Percentiles rank a stretch among this genome's conserved stretches.
These are phyloP conservation scores for Saccharum officinarum DNA, from an alignment of 176 grass and related monocot species.

Conservation along the genomic window DNA sequence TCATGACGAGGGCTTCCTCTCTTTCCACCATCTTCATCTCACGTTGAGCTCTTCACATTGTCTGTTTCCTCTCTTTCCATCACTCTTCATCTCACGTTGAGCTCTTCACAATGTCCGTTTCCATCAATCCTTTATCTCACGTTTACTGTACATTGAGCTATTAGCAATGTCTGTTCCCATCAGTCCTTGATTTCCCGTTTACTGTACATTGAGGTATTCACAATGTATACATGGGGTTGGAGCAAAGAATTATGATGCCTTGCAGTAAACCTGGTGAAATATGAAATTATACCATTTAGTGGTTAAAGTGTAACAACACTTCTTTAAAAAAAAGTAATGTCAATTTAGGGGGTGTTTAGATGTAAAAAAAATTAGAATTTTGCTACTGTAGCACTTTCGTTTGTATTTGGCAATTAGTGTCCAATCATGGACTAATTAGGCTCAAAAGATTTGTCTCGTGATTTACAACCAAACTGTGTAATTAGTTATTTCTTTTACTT, in stretches of 20 bases:
- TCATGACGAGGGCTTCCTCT: not conserved
- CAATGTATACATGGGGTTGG: conserved; percentile 14
- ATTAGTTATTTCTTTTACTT: too few relatives aligned
- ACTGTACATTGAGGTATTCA: conserved; percentile 33
- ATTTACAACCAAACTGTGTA: too few relatives aligned
- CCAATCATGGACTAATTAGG: too few relatives aligned
- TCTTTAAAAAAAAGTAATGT: not conserved
- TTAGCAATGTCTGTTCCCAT: conserved; percentile 28
- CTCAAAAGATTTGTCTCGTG: too few relatives aligned
- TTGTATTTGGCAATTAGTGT: too few relatives aligned
- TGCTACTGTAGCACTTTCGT: too few relatives aligned
- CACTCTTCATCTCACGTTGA: not conserved
- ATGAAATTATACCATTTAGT: conserved; percentile 20
- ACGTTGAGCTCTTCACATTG: too few relatives aligned
- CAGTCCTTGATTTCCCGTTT: not conserved
- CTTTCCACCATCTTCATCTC: too few relatives aligned
- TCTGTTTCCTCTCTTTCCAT: not conserved
- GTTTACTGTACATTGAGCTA: conserved; percentile 18
- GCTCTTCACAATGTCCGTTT: not conserved
- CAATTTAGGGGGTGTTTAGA: too few relatives aligned
- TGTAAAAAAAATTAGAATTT: too few relatives aligned
- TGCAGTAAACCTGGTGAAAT: conserved; percentile 52
- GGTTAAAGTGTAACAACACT: not conserved
- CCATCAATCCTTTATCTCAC: not conserved
- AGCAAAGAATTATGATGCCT: conserved; percentile 9